A percentile compares a stretch with the other conserved stretches of the same genome.
Evolutionary conservation across 768 basidiomycete genomes (phyloP).

Genomic region (Lentinula lateritia): DNA sequence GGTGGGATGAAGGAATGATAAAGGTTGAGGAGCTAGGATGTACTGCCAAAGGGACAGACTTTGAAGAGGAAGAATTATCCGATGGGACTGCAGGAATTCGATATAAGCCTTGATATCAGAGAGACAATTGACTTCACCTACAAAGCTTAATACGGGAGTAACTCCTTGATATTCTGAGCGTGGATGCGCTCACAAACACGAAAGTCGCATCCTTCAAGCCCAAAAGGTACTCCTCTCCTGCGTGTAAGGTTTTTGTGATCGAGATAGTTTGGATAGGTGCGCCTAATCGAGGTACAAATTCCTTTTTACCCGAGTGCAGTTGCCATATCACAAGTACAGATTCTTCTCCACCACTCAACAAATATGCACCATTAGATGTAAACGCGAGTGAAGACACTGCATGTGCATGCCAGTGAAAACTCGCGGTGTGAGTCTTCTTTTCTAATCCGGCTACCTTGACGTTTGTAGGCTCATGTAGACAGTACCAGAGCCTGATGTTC

Average conservation of each 20-base stretch:
- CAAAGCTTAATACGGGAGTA: constrained; percentile 78
- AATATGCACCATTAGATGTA: constrained; percentile 85
- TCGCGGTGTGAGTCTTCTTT: constrained; percentile 78
- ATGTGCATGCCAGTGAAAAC: constrained; percentile 96
- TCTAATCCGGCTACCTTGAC: constrained; percentile 56
- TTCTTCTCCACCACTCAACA: constrained; percentile 94
- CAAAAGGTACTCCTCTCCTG: constrained; percentile 84
- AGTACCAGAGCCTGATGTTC: constrained; percentile 88
- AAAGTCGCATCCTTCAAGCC: constrained; percentile 79
- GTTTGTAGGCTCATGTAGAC: constrained; percentile 58
- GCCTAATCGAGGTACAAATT: constrained; percentile 90
- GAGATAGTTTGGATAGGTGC: constrained; percentile 75
- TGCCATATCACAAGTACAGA: constrained; percentile 98
- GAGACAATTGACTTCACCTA: constrained; percentile 23
- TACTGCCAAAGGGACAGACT: constrained; percentile 61
- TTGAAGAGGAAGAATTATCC: constrained; percentile 25
- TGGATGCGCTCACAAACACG: constrained; percentile 66
- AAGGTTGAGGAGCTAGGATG: constrained; percentile 72
- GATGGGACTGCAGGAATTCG: constrained; percentile 14
- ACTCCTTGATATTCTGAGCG: constrained; percentile 65
- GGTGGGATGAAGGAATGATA: constrained; percentile 89
- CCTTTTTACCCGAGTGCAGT: constrained; percentile 78
- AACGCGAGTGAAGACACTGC: constrained; percentile 84
- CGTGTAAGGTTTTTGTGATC: constrained; percentile 40
- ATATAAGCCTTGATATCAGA: constrained; percentile 11